A percentile compares a stretch with the other conserved stretches of the same genome.
Conservation (phyloP, 2,329 filamentous ascomycete genomes). For the Pseudogymnoascus pannorum region DNA sequence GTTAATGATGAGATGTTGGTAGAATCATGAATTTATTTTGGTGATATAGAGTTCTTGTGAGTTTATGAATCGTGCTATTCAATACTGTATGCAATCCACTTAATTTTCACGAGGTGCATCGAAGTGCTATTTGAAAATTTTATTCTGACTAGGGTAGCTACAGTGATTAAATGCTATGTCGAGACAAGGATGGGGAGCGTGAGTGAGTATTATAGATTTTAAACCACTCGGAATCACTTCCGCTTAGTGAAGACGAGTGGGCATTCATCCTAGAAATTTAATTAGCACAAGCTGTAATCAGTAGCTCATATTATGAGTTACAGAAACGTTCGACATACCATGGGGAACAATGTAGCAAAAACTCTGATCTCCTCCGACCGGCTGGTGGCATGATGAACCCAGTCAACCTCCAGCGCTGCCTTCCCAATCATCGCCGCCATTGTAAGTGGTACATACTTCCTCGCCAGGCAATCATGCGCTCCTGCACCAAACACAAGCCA, state of each 20-base stretch:
- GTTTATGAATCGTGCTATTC: background rate
- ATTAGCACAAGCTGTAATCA: background rate
- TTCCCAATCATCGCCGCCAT: constrained; percentile 48
- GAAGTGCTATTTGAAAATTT: background rate
- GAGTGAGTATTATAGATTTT: background rate
- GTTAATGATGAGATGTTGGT: background rate
- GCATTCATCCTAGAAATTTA: background rate
- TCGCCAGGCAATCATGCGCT: constrained; percentile 43
- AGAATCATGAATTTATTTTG: background rate
- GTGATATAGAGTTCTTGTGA: background rate
- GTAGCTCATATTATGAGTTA: background rate
- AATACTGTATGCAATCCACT: too few species aligned
- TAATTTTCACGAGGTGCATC: background rate
- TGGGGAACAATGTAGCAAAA: background rate
- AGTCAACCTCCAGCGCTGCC: constrained; percentile 42
- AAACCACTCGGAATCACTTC: background rate
- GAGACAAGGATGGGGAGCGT: background rate
- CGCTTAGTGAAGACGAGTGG: background rate
- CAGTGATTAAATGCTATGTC: background rate
- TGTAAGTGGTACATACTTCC: constrained; percentile 41
- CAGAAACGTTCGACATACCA: background rate
- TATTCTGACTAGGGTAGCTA: background rate
- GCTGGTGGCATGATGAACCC: constrained; percentile 41
- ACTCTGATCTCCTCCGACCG: constrained; percentile 40
- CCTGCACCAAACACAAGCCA: constrained; percentile 48